Evolutionary conservation across 441 rosid genomes (phyloP).

Genomic region (Pelargonium citronellum): DNA sequence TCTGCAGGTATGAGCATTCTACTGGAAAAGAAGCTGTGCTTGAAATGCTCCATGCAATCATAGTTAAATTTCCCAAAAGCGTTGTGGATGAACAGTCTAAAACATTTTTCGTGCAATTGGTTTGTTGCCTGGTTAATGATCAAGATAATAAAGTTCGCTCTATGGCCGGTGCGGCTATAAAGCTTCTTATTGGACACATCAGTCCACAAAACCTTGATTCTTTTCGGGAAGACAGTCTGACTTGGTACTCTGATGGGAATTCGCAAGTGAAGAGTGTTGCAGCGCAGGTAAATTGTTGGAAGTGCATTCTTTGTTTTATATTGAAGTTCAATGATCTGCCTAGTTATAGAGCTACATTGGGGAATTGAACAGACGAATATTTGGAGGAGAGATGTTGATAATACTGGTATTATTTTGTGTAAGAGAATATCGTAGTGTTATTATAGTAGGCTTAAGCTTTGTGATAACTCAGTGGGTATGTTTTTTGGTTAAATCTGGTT

Average conservation of each 20-base stretch:
- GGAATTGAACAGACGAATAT: not conserved
- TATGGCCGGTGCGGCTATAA: constrained; percentile 54
- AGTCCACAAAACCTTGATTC: constrained; percentile 40
- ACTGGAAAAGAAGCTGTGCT: constrained; percentile 91
- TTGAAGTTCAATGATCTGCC: not conserved
- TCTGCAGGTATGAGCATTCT: constrained; percentile 69
- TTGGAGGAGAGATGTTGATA: not conserved
- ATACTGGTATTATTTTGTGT: not conserved
- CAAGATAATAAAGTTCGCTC: constrained; percentile 52
- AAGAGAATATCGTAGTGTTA: not conserved
- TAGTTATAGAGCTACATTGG: not conserved
- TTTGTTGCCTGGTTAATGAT: constrained; percentile 62
- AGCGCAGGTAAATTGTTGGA: constrained; percentile 62
- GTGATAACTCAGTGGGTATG: not conserved
- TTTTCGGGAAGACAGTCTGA: constrained; percentile 44
- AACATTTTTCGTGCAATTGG: constrained; percentile 51
- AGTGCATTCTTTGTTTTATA: constrained; percentile 7
- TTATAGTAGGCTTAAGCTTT: not conserved
- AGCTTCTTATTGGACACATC: constrained; percentile 49
- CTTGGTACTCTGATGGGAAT: constrained; percentile 62
- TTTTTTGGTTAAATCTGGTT: not conserved
- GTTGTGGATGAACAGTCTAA: constrained; percentile 55
- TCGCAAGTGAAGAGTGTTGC: constrained; percentile 55
- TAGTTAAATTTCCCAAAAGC: constrained; percentile 53
- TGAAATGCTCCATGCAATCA: constrained; percentile 72